These are phyloP conservation scores for Trapa bicornis DNA, from an alignment of 345 rosid genomes.

Conservation along the genomic window DNA sequence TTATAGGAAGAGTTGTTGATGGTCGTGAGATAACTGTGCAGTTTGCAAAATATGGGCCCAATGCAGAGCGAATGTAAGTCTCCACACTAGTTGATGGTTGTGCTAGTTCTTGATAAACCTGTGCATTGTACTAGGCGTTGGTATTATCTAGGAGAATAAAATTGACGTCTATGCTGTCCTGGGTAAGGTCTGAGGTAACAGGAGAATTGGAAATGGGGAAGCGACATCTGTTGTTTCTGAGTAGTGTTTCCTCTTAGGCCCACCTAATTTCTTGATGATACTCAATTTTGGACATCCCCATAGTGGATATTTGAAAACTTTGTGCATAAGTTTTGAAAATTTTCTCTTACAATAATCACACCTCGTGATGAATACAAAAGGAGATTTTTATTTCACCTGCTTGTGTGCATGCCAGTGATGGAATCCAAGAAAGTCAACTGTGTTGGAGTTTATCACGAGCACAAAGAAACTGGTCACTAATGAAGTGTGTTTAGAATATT, in stretches of 20 bases:
- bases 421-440: not conserved
- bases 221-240: not conserved
- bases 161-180: not conserved
- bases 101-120: not conserved
- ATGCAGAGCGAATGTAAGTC: conserved; percentile 89
- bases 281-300: not conserved
- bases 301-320: not conserved
- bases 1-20: conserved; percentile 84
- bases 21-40: conserved; percentile 98
- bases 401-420: not conserved
- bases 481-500: not conserved
- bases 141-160: not conserved
- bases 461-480: not conserved
- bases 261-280: not conserved
- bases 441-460: not conserved
- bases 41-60: conserved; percentile 91
- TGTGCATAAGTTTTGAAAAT: not conserved
- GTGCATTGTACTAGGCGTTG: not conserved
- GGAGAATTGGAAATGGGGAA: not conserved
- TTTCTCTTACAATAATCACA: not conserved
- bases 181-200: not conserved
- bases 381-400: not conserved
- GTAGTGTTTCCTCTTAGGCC: not conserved
- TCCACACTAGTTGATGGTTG: not conserved
- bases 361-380: not conserved